Evolutionary conservation across 768 basidiomycete species (phyloP).

Genomic region (Exsudoporus frostii): DNA sequence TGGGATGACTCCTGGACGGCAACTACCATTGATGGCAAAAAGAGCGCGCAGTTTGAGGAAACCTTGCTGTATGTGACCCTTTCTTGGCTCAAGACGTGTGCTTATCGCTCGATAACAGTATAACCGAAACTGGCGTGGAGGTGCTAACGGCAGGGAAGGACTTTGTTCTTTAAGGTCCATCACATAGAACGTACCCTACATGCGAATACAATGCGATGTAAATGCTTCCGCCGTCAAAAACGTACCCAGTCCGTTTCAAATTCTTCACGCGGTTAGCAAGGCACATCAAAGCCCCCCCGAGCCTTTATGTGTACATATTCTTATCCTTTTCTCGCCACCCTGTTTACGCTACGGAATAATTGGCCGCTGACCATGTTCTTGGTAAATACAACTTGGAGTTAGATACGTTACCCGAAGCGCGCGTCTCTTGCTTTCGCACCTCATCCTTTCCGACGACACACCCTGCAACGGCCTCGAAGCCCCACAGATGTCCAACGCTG

Average conservation of each 20-base stretch:
- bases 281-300: conserved; percentile 24
- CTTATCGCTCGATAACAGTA: conserved; percentile 44
- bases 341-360: conserved; percentile 25
- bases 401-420: conserved; percentile 27
- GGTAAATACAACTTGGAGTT: conserved; percentile 29
- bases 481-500: conserved; percentile 24
- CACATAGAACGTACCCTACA: conserved; percentile 20
- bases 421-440: conserved; percentile 27
- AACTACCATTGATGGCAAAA: conserved; percentile 85
- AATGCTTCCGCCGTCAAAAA: conserved; percentile 18
- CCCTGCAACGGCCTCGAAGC: conserved; percentile 9
- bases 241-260: conserved; percentile 17
- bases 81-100: background rate
- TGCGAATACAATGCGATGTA: conserved; percentile 23
- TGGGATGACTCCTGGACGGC: conserved; percentile 99
- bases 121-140: conserved; percentile 90
- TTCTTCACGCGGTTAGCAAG: conserved; percentile 19
- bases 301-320: conserved; percentile 32
- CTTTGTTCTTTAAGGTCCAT: conserved; percentile 21
- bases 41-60: conserved; percentile 96
- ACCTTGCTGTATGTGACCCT: conserved; percentile 74
- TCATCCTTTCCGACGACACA: conserved; percentile 14
- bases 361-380: conserved; percentile 24
- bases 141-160: conserved; percentile 65
- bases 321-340: conserved; percentile 28